Evolutionary conservation across 768 basidiomycete species (phyloP), one percentile per base, ranked within the genome.

Genomic region (Leccinellum albellum): DNA sequence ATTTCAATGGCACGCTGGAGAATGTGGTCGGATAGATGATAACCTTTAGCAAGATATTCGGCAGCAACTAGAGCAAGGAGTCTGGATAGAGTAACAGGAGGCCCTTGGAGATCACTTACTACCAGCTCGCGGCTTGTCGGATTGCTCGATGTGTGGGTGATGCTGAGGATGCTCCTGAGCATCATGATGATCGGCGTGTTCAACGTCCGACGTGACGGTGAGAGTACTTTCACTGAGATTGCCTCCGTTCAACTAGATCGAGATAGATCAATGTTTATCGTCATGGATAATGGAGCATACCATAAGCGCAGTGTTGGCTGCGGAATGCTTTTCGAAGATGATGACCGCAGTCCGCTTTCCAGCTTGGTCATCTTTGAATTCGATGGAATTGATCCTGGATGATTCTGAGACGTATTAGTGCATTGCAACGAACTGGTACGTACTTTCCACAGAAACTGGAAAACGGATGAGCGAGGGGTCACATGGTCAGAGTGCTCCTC

Each of bases 41-140:
- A 98, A 2, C 96, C 97, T 66, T 83, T 85, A 2, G 96, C 93
- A 46, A 99, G 82, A 72, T 95, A 93, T 71, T 98, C 96, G 28
- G 96, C 95, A 26, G 90, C 89, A 66, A 97, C 92, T 85, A 68
- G 59, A 56, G 59, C 3, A 42, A 4, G 15, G 33, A 24, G 40
- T 20, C 65, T 20, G 55, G 35, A 56, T 33, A 20, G 6, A 24
- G 51, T 31, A 3, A 9, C 14, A 31, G 54, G 29, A n/a, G 29
- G 13, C 17, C 33, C 21, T 13, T 14, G 14, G 35, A 20, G 1
- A 17, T 1, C 6, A 74, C 86, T 64, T 64, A 90, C 89, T 91
- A 46, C 85, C 91, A 17, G 90, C 89, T 29, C 90, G 78, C 2
- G 96, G 96, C 76, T 99, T 99, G 73, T 96, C 94, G 37, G 86